These are phyloP conservation scores for Tolypocladium capitatum DNA, from an alignment of 2,329 filamentous ascomycete species.

Conservation along the genomic window DNA sequence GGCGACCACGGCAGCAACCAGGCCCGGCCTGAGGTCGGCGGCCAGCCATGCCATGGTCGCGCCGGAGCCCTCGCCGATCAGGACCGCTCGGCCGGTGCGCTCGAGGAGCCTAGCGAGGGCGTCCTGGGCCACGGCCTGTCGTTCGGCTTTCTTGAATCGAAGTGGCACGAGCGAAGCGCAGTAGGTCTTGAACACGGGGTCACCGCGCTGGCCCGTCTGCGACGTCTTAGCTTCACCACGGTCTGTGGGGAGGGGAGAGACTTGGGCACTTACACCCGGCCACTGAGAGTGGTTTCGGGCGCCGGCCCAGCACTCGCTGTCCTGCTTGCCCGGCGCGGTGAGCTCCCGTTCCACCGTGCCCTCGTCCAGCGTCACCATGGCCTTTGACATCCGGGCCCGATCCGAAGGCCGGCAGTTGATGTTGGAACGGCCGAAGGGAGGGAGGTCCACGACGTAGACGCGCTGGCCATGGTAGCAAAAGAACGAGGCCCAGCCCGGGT, in stretches of 20 bases:
- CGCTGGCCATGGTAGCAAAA: constrained; percentile 27
- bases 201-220: constrained; percentile 24
- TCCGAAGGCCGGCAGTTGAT: constrained; percentile 4
- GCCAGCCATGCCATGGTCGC: constrained; percentile 31
- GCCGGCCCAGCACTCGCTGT: constrained; percentile 10
- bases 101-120: constrained; percentile 29
- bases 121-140: constrained; percentile 17
- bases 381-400: constrained; percentile 7
- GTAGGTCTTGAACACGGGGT: constrained; percentile 35
- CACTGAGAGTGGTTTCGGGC: constrained; percentile 22
- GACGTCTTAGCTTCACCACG: background rate
- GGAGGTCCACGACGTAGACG: constrained; percentile 30
- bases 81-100: constrained; percentile 24
- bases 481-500: constrained; percentile 30
- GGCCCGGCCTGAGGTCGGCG: constrained; percentile 32
- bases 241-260: too few relatives aligned
- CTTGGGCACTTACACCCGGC: constrained; percentile 18
- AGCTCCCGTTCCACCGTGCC: constrained; percentile 15
- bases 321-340: constrained; percentile 15
- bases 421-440: constrained; percentile 24
- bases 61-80: constrained; percentile 38
- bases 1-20: constrained; percentile 34
- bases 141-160: constrained; percentile 12
- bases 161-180: constrained; percentile 28
- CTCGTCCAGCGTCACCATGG: constrained; percentile 8